phyloP scores from a whole-genome alignment of 2,329 filamentous ascomycete species.

The Cladosporium sp. region DNA sequence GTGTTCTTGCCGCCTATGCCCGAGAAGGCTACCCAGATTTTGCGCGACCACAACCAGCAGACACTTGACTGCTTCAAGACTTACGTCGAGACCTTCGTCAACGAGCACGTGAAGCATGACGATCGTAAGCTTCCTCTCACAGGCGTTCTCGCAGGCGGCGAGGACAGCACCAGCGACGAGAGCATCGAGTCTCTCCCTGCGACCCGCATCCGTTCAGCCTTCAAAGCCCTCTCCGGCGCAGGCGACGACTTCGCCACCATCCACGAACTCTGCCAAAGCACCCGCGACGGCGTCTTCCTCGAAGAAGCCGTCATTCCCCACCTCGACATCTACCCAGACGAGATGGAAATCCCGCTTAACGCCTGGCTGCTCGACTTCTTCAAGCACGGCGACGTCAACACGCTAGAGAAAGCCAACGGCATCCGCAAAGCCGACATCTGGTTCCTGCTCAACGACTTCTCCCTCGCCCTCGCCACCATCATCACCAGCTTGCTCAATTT shows the following conservation, averaged over 20 bases:
- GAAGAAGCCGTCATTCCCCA: conserved; percentile 70
- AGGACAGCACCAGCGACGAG: conserved; percentile 21
- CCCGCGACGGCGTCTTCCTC: conserved; percentile 66
- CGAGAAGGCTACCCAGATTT: conserved; percentile 49
- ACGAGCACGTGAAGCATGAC: conserved; percentile 55
- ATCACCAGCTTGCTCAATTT: conserved; percentile 60
- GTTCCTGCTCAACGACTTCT: conserved; percentile 67
- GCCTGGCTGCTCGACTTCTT: conserved; percentile 73
- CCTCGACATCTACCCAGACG: conserved; percentile 57
- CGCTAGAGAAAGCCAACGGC: conserved; percentile 60
- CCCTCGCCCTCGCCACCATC: conserved; percentile 65
- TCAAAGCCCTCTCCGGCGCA: conserved; percentile 67
- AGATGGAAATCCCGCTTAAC: conserved; percentile 54
- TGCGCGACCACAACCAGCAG: conserved; percentile 60
- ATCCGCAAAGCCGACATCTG: conserved; percentile 66
- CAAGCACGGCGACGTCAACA: conserved; percentile 62
- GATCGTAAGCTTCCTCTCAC: conserved; percentile 60
- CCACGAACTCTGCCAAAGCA: conserved; percentile 62
- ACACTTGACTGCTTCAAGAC: conserved; percentile 62
- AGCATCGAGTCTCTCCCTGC: conserved; percentile 31
- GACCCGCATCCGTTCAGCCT: conserved; percentile 58
- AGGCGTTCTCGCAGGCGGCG: conserved; percentile 41
- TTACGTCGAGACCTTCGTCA: conserved; percentile 66
- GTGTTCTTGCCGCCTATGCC: conserved; percentile 65
- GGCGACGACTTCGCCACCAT: conserved; percentile 61